Conservation (phyloP, 768 basidiomycete species). For the Boletus subcaerulescens region DNA sequence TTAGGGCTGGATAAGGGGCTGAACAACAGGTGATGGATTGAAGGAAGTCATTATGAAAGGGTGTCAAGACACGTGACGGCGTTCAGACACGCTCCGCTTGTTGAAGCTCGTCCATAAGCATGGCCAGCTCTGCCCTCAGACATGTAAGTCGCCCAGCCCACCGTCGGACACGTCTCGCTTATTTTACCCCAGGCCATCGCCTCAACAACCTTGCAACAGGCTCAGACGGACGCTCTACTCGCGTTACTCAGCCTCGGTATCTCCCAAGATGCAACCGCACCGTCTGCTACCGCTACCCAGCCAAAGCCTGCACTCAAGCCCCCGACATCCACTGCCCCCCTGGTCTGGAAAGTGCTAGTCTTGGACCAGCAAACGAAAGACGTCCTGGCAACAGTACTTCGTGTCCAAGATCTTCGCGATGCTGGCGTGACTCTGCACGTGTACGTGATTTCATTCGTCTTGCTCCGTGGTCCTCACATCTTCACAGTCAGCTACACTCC, state of each 20-base stretch:
- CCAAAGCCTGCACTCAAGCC: conserved; percentile 42
- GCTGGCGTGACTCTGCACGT: conserved; percentile 97
- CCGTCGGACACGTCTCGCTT: conserved; percentile 15
- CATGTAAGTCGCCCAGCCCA: conserved; percentile 34
- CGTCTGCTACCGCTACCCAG: conserved; percentile 6
- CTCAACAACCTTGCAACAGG: conserved; percentile 72
- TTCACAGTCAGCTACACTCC: conserved; percentile 81
- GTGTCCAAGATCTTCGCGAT: conserved; percentile 95
- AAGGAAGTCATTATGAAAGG: too few species aligned
- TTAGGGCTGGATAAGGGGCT: too few species aligned
- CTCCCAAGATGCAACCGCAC: conserved; percentile 35
- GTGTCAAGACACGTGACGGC: conserved; percentile 14
- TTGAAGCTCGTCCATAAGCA: conserved; percentile 15
- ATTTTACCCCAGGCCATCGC: conserved; percentile 38
- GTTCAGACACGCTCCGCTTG: not conserved
- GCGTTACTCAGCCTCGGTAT: conserved; percentile 81
- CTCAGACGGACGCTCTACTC: conserved; percentile 83
- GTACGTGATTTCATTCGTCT: conserved; percentile 47
- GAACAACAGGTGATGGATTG: too few species aligned
- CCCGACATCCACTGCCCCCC: conserved; percentile 57
- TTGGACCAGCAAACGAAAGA: conserved; percentile 96
- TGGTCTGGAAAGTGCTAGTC: conserved; percentile 95
- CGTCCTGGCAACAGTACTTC: conserved; percentile 89
- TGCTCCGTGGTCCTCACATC: conserved; percentile 1
- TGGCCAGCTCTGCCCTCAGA: conserved; percentile 46